phyloP scores from a whole-genome alignment of 2,329 filamentous ascomycete genomes.

The Clarireedia hainanense region DNA sequence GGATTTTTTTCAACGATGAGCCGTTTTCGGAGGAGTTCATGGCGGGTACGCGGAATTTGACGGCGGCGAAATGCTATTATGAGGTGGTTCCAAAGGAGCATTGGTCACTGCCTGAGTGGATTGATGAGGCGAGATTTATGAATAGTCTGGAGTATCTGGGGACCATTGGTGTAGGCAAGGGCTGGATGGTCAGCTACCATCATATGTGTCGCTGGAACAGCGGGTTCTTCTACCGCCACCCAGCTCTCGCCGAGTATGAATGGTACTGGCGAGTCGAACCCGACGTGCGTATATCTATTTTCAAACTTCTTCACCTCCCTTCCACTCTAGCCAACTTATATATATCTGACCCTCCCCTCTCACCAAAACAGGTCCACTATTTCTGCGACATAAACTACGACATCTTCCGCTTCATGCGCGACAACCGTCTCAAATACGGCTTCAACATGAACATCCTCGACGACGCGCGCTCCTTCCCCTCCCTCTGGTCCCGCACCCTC shows the following conservation, averaged over 20 bases:
- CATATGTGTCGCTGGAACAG: slow-evolving; percentile 98
- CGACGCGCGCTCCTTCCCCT: slow-evolving; percentile 86
- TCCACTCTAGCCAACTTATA: too few species aligned
- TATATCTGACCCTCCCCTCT: too few species aligned
- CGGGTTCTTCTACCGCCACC: slow-evolving; percentile 73
- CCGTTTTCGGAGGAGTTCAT: slow-evolving; percentile 75
- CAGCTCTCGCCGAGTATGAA: slow-evolving; percentile 53
- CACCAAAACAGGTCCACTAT: slow-evolving; percentile 39
- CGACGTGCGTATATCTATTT: slow-evolving; percentile 38
- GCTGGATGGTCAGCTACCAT: slow-evolving; percentile 89
- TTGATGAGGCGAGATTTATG: slow-evolving; percentile 85
- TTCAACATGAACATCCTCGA: slow-evolving; percentile 84
- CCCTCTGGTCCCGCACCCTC: slow-evolving; percentile 86
- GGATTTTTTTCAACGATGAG: slow-evolving; percentile 81
- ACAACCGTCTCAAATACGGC: slow-evolving; percentile 74
- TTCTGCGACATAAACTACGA: slow-evolving; percentile 67
- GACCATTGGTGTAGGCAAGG: slow-evolving; percentile 91
- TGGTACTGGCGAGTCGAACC: slow-evolving; percentile 57
- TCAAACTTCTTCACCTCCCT: too few species aligned
- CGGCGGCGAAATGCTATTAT: slow-evolving; percentile 63
- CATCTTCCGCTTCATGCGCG: slow-evolving; percentile 77
- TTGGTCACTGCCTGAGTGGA: slow-evolving; percentile 92
- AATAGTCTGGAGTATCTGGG: slow-evolving; percentile 88
- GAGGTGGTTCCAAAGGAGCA: slow-evolving; percentile 75
- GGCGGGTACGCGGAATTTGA: slow-evolving; percentile 55